A percentile compares a stretch with the other conserved stretches of the same genome.
phyloP scores from a whole-genome alignment of 352 stramenopile genomes.

The Nothophytophthora sp. region DNA sequence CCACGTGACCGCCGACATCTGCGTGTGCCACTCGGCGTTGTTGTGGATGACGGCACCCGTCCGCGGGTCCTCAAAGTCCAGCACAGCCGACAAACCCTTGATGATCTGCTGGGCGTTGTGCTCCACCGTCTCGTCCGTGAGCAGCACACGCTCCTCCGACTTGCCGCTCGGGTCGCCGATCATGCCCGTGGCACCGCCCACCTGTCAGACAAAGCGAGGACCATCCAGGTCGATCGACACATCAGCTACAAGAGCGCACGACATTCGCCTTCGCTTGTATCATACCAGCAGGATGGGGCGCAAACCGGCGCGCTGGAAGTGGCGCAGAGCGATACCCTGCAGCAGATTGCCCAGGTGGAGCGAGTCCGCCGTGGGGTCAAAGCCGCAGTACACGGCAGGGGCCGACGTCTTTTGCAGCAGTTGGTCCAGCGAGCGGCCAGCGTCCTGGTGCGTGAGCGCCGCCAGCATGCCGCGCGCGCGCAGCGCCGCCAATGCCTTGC shows the following conservation, averaged over 20 bases:
- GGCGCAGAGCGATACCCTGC: conserved; percentile 82
- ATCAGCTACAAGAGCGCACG: not conserved
- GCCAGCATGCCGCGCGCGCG: conserved; percentile 73
- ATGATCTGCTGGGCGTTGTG: conserved; percentile 91
- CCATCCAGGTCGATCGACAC: too few species aligned
- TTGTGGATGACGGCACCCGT: conserved; percentile 97
- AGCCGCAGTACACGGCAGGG: conserved; percentile 85
- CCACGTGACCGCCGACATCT: conserved; percentile 96
- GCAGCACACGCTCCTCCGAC: conserved; percentile 95
- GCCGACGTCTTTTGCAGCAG: conserved; percentile 27
- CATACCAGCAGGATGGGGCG: conserved; percentile 89
- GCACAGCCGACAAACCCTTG: conserved; percentile 92
- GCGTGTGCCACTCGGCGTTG: conserved; percentile 97
- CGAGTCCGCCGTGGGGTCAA: conserved; percentile 92
- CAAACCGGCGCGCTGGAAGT: conserved; percentile 86
- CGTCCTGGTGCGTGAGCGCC: conserved; percentile 68
- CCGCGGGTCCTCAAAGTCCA: conserved; percentile 91
- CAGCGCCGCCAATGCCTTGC: conserved; percentile 59
- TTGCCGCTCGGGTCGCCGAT: conserved; percentile 99
- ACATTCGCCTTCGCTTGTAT: too few species aligned
- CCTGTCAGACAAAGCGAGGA: too few species aligned
- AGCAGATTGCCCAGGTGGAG: conserved; percentile 92
- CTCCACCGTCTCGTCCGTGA: conserved; percentile 93
- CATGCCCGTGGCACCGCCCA: conserved; percentile 88
- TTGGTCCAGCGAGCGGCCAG: conserved; percentile 52